Evolutionary conservation across 129 eudicot species (phyloP).

Genomic region (Sambucus nigra): DNA sequence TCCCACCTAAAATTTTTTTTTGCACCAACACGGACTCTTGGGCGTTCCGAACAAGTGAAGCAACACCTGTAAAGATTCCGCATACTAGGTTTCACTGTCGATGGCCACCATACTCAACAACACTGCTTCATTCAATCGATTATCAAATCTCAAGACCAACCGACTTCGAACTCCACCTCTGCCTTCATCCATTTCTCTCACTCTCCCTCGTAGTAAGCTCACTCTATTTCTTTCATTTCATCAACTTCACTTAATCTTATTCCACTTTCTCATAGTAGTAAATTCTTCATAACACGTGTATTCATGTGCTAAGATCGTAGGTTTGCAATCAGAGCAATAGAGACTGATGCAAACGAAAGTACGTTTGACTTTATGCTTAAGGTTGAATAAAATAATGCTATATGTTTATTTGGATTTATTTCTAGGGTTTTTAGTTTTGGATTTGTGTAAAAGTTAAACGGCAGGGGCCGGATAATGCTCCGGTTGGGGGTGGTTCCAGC

Average conservation of each 20-base stretch:
- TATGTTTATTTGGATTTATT: neutral
- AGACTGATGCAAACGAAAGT: slow-evolving; percentile 85
- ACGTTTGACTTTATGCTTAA: slow-evolving; percentile 6
- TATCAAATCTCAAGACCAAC: slow-evolving; percentile 19
- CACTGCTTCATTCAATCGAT: slow-evolving; percentile 16
- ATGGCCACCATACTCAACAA: slow-evolving; percentile 45
- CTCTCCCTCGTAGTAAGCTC: slow-evolving; percentile 38
- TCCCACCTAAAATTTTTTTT: neutral
- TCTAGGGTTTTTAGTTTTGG: slow-evolving; percentile 1
- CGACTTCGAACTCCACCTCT: slow-evolving; percentile 19
- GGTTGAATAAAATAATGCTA: neutral
- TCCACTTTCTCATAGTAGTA: too few species aligned
- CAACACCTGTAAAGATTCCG: neutral
- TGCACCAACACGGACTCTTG: neutral
- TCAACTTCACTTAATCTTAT: neutral
- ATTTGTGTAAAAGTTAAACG: slow-evolving; percentile 44
- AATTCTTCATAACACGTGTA: neutral
- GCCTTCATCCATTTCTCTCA: slow-evolving; percentile 28
- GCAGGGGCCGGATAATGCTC: slow-evolving; percentile 79
- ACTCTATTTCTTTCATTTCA: neutral
- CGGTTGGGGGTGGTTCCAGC: slow-evolving; percentile 65
- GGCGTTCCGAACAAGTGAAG: neutral
- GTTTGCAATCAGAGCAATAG: slow-evolving; percentile 62
- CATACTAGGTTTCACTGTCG: neutral
- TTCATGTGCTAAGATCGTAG: slow-evolving; percentile 33